Evolutionary conservation across 2,329 filamentous ascomycete genomes (phyloP).

Genomic region (Penicillium sp.): DNA sequence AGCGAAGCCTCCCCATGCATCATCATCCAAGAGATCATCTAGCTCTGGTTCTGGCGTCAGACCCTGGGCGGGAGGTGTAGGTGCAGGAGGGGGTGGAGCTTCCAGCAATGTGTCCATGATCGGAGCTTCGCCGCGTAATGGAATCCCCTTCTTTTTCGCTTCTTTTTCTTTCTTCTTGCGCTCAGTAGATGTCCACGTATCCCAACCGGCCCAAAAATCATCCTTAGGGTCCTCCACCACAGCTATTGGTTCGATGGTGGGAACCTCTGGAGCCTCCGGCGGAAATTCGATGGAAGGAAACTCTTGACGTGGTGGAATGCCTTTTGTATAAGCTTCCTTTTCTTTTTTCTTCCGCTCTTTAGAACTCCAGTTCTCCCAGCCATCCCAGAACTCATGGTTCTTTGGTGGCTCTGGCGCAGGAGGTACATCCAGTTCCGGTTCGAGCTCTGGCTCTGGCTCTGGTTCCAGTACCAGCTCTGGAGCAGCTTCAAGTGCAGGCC

Average conservation of each 20-base stretch:
- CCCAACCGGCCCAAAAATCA: conserved; percentile 11
- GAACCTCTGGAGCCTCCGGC: conserved; percentile 17
- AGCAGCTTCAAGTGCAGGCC: conserved; percentile 15
- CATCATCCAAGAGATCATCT: conserved; percentile 27
- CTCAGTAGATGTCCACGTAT: conserved; percentile 12
- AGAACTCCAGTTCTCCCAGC: conserved; percentile 10
- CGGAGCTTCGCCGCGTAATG: conserved; percentile 3
- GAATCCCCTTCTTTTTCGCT: conserved; percentile 16
- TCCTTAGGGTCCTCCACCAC: conserved; percentile 21
- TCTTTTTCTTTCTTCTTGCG: conserved; percentile 14
- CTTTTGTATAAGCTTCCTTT: conserved; percentile 9
- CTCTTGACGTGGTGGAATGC: conserved; percentile 14
- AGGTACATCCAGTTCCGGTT: conserved; percentile 25
- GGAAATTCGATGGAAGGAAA: conserved; percentile 10
- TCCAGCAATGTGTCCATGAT: conserved; percentile 20
- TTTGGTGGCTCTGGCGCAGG: conserved; percentile 23
- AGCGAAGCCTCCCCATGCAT: conserved; percentile 37
- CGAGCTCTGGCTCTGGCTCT: conserved; percentile 16
- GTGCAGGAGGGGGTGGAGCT: conserved; percentile 46
- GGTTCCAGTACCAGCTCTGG: background rate
- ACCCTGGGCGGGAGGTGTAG: conserved; percentile 45
- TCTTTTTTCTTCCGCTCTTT: conserved; percentile 10
- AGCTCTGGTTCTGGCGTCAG: conserved; percentile 34
- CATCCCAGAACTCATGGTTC: conserved; percentile 14
- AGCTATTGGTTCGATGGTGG: conserved; percentile 25